Evolutionary conservation across 225 moss, liverwort and hornwort genomes (phyloP).

Genomic region (Pleurozium schreberi): DNA sequence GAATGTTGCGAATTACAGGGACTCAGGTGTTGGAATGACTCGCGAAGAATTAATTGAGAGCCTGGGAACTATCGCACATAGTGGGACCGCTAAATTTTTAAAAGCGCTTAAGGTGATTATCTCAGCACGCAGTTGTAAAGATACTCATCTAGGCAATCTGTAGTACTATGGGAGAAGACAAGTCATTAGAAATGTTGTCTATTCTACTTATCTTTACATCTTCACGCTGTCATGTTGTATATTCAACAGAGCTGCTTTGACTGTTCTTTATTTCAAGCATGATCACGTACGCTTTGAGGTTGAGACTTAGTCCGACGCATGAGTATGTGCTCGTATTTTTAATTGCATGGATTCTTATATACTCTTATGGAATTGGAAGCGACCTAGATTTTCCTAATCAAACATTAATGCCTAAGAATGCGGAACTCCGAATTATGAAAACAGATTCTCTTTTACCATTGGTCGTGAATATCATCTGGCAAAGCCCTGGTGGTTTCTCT

Average conservation of each 20-base stretch:
- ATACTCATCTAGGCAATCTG: neutral
- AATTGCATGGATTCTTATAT: neutral
- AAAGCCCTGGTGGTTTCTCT: neutral
- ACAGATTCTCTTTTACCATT: neutral
- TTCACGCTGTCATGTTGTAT: neutral
- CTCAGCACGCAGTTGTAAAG: neutral
- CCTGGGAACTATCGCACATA: slow-evolving; percentile 93
- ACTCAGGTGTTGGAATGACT: slow-evolving; percentile 92
- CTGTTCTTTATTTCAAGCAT: neutral
- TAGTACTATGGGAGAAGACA: neutral
- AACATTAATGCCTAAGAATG: neutral
- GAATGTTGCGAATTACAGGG: slow-evolving; percentile 28
- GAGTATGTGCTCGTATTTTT: neutral
- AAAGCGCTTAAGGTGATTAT: slow-evolving; percentile 69
- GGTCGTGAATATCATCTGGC: neutral
- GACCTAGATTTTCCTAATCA: neutral
- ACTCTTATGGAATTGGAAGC: neutral
- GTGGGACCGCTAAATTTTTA: slow-evolving; percentile 94
- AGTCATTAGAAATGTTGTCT: neutral
- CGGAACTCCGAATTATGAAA: neutral
- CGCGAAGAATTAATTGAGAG: slow-evolving; percentile 79
- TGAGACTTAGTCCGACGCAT: neutral
- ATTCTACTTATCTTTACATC: neutral
- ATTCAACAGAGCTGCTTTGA: neutral
- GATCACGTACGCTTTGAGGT: neutral